Percentiles rank a stretch among this genome's conserved stretches.
These are phyloP conservation scores for Diplosphaera chodatii DNA, from an alignment of 139 green algal genomes.

Conservation along the genomic window DNA sequence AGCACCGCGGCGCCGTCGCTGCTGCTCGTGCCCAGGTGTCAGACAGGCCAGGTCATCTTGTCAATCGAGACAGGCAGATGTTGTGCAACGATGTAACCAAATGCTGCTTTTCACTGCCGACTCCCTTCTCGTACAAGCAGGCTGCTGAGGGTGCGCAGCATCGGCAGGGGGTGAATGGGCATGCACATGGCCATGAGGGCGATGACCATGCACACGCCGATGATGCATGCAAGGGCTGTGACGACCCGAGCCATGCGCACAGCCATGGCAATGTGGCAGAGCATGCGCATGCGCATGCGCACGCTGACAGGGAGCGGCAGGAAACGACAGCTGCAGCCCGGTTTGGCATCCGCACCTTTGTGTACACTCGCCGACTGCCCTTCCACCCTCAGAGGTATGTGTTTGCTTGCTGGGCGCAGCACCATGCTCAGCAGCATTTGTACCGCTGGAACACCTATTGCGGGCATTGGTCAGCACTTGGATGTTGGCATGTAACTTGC, in stretches of 20 bases:
- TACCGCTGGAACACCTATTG: too few species aligned
- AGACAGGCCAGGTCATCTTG: too few species aligned
- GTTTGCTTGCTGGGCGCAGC: too few species aligned
- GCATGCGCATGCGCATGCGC: slow-evolving; percentile 27
- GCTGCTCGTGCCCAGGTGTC: slow-evolving; percentile 40
- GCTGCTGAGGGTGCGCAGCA: too few species aligned
- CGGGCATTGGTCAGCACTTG: too few species aligned
- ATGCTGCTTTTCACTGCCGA: too few species aligned
- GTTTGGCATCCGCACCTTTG: slow-evolving; percentile 87
- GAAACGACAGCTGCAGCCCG: slow-evolving; percentile 48
- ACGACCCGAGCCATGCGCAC: neutral
- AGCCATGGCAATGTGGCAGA: slow-evolving; percentile 27
- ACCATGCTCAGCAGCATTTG: too few species aligned
- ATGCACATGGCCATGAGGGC: too few species aligned
- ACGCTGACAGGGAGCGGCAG: slow-evolving; percentile 35
- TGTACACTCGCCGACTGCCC: slow-evolving; percentile 72
- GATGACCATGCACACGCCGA: neutral
- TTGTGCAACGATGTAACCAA: too few species aligned
- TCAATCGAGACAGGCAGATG: too few species aligned
- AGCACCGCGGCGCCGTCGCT: slow-evolving; percentile 76
- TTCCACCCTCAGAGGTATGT: slow-evolving; percentile 86
- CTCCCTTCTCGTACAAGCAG: too few species aligned
- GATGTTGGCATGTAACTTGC: neutral
- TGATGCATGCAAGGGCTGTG: neutral
- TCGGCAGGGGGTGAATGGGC: too few species aligned